Conservation (phyloP, 331 rosid genomes). For the Prunus yedoensis region DNA sequence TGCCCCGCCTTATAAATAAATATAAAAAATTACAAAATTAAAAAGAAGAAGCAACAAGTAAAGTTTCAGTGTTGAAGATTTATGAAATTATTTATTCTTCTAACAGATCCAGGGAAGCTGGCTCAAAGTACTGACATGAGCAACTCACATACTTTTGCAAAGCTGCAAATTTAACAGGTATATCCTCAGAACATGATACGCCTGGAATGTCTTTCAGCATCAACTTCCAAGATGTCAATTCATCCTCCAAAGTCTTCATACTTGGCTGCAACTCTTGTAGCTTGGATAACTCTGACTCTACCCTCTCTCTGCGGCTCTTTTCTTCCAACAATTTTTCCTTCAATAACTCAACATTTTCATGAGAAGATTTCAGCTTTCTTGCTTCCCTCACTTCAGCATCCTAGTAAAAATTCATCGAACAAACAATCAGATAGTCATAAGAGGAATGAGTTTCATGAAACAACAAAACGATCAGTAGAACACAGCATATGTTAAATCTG, state of each 20-base stretch:
- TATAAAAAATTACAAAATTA: neutral
- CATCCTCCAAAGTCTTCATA: constrained; percentile 71
- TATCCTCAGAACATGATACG: constrained; percentile 68
- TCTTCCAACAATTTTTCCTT: constrained; percentile 84
- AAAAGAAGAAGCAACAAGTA: neutral
- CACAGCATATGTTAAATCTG: neutral
- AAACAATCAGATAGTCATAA: constrained; percentile 22
- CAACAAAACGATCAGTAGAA: neutral
- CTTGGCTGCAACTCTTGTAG: constrained; percentile 64
- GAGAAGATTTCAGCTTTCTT: constrained; percentile 72
- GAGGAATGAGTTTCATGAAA: constrained; percentile 11
- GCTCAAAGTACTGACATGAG: constrained; percentile 20
- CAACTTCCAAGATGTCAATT: constrained; percentile 66
- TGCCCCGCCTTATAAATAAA: neutral
- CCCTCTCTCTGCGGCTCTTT: constrained; percentile 66
- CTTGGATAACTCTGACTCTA: constrained; percentile 71
- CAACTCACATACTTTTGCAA: constrained; percentile 71
- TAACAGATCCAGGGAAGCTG: neutral
- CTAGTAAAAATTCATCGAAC: constrained; percentile 38
- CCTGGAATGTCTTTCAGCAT: constrained; percentile 72
- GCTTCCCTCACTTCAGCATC: constrained; percentile 96
- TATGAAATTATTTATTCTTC: neutral
- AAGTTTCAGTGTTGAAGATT: neutral
- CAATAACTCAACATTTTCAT: constrained; percentile 67
- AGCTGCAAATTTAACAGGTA: constrained; percentile 73